Base-by-base conservation (phyloP, 306 rosid species). In the Dryas drummondii region DNA sequence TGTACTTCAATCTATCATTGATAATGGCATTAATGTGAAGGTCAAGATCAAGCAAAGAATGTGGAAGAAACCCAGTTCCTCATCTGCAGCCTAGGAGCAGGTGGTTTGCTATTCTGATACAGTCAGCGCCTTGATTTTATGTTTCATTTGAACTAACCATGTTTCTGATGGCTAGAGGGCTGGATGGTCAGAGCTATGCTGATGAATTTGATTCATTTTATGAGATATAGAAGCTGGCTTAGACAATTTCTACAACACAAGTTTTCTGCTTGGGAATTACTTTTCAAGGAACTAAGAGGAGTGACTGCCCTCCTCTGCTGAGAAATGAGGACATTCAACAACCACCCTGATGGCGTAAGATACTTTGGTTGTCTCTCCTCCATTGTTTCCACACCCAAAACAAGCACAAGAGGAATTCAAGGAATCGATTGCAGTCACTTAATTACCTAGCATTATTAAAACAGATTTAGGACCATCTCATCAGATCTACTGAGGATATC, bases 1-100 rank as follows among this genome's bases (percentile, higher is more conserved):
- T 71, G 81, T 84, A 81, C 82, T 85, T 81, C 81, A 80, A 74
- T 79, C 89, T 19, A 15, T 81, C 58, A 87, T 88, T 75, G 80
- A 77, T 68, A 76, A 74, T 81, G 97, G 97, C 66, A 65, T 83
- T 70, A 66, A 70, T 76, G 83, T 90, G 66, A 91, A 87, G 80
- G 86, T 87, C 73, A 94, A 91, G 88, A 81, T 94, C 60, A 94
- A 90, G 81, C 97, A 87, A 70, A 86, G 87, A 63, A 66, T 69
- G 61, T 73, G 70, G n/a, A 86, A 77, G 80, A 86, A 84, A 82
- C 41, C 54, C 32, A 48, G 68, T 83, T 83, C 70, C 46, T 76
- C 27, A 7, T 70, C 60, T 15, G 7, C 42, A 47, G 46, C 73
- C n/a, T 68, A 48, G 58, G 42, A 8, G 9, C 46, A 4, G 58